These are phyloP conservation scores for Schoenoplectus triqueter DNA, from an alignment of 202 grass and related monocot genomes.

Conservation along the genomic window DNA sequence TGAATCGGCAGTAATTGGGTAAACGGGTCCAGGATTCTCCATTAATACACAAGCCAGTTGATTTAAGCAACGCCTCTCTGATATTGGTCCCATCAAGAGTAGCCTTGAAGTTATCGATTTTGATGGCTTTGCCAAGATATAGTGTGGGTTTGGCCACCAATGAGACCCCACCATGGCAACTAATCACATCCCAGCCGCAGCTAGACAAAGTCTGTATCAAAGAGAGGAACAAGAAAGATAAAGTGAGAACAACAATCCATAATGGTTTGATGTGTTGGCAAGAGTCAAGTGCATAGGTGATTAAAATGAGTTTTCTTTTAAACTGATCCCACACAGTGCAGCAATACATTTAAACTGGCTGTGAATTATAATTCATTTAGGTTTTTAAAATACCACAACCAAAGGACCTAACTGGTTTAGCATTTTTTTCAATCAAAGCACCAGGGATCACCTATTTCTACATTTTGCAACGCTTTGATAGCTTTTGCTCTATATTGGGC, in stretches of 20 bases:
- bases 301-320: not conserved
- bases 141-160: conserved; percentile 73
- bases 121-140: conserved; percentile 71
- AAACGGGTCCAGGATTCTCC: conserved; percentile 85
- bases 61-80: conserved; percentile 65
- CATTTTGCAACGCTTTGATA: not conserved
- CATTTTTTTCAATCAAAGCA: not conserved
- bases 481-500: not conserved
- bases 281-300: conserved; percentile 7
- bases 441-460: not conserved
- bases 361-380: not conserved
- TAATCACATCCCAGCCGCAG: conserved; percentile 68
- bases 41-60: conserved; percentile 86
- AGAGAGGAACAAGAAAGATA: not conserved
- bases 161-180: conserved; percentile 65
- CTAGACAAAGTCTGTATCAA: conserved; percentile 62
- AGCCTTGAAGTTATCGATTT: conserved; percentile 52
- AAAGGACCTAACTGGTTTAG: not conserved
- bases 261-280: conserved; percentile 5
- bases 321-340: not conserved
- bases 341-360: not conserved
- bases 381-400: not conserved
- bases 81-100: conserved; percentile 65
- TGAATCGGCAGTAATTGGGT: conserved; percentile 71
- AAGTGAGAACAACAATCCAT: not conserved